Evolutionary conservation across 2,329 filamentous ascomycete genomes (phyloP).

Genomic region (Diaporthe eres): DNA sequence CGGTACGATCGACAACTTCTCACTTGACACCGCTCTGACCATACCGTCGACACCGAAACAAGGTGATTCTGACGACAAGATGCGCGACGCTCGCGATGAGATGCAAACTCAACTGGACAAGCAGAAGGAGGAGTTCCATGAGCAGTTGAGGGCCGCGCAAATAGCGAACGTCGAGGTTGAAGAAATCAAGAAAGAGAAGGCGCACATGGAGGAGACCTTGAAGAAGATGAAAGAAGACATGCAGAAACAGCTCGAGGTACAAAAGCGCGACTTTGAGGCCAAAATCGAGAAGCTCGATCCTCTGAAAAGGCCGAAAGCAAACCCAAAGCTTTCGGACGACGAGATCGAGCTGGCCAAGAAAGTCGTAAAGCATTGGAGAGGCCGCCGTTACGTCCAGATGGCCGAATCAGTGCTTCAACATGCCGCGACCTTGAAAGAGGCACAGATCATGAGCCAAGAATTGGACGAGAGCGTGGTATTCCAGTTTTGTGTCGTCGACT

Average conservation of each 20-base stretch:
- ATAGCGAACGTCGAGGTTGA: conserved; percentile 83
- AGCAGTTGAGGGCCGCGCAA: conserved; percentile 82
- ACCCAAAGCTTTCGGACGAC: conserved; percentile 76
- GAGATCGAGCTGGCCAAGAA: conserved; percentile 80
- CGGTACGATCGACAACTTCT: conserved; percentile 95
- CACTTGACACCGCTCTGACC: conserved; percentile 91
- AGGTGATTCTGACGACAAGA: conserved; percentile 80
- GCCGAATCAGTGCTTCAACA: conserved; percentile 92
- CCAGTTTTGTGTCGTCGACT: conserved; percentile 92
- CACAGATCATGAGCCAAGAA: conserved; percentile 97
- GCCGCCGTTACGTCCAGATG: conserved; percentile 92
- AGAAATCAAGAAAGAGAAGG: conserved; percentile 86
- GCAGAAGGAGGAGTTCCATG: conserved; percentile 86
- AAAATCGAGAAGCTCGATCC: conserved; percentile 84
- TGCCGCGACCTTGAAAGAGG: conserved; percentile 90
- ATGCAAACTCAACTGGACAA: conserved; percentile 87
- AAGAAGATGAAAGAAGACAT: conserved; percentile 87
- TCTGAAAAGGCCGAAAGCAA: conserved; percentile 71
- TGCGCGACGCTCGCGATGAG: conserved; percentile 83
- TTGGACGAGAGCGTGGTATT: conserved; percentile 94
- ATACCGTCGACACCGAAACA: conserved; percentile 93
- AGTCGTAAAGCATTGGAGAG: conserved; percentile 81
- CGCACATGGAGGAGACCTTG: conserved; percentile 86
- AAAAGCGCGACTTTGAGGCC: conserved; percentile 87
- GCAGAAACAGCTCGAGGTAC: conserved; percentile 85